These are phyloP conservation scores for Lyophyllum atratum DNA, from an alignment of 768 basidiomycete species.

Conservation along the genomic window DNA sequence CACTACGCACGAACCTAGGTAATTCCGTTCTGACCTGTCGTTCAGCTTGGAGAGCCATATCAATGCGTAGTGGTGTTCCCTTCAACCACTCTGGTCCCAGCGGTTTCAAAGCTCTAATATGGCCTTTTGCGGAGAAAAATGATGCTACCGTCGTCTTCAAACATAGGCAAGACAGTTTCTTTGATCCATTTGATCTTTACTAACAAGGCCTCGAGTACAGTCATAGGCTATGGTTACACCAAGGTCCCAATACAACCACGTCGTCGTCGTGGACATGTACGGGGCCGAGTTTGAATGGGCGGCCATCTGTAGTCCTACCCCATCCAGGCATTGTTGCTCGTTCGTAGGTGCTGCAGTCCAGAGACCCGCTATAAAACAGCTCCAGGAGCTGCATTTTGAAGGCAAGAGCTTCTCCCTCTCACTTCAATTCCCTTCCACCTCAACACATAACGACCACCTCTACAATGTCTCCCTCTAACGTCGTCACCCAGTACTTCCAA, in stretches of 20 bases:
- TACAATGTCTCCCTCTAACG: conserved; percentile 4
- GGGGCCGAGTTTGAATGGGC: not conserved
- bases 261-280: not conserved
- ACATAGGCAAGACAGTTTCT: not conserved
- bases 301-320: not conserved
- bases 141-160: not conserved
- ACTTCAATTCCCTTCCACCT: too few relatives aligned
- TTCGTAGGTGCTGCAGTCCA: not conserved
- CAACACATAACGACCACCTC: not conserved
- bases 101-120: not conserved
- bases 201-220: not conserved
- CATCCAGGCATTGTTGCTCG: not conserved
- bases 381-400: too few relatives aligned
- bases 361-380: not conserved
- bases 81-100: conserved; percentile 2
- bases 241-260: not conserved
- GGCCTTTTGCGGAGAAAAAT: not conserved
- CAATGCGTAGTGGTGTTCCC: not conserved
- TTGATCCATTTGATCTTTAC: not conserved
- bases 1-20: not conserved
- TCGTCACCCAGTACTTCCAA: conserved; percentile 8
- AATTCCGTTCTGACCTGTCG: not conserved
- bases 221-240: not conserved
- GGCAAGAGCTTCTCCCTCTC: too few relatives aligned
- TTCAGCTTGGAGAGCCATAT: not conserved